Evolutionary conservation across 352 stramenopile genomes (phyloP), one percentile per base, ranked within the genome.

Genomic region (Phytophthora agathidicida): DNA sequence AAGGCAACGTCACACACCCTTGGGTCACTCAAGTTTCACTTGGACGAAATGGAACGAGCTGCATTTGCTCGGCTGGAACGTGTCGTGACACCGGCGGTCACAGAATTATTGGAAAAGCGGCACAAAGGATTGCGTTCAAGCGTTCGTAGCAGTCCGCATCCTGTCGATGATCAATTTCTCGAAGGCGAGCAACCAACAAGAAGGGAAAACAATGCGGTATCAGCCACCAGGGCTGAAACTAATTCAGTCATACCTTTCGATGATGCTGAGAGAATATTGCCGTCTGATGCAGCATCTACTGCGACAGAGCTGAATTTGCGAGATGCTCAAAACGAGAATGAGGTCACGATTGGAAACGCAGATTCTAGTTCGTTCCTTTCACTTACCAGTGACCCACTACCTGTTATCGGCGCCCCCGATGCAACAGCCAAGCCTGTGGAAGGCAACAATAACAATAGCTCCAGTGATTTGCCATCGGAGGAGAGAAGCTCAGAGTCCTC

Each of bases 31-130:
- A 27, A 52, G 27, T 16, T 7, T 38, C 22, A 44, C 1, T 39
- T 74, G 39, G 32, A 43, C 8, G 46, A 61, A 13, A 65, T 69
- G 50, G 60, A 77, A 13, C 33, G 46, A 61, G 14, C 20, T 38
- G 32, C 50, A 7, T 72, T 66, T 53, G 28, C 46, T 5, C 32
- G 60, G 33, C 35, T 46, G 31, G 41, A 51, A 30, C 60, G 35
- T 33, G 48, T 72, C 7, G 51, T 59, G 17, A 67, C 59, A 5
- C 56, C 54, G 23, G 55, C 60, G 13, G 64, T 74, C 23, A 39
- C 35, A 17, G 17, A 47, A 19, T 28, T 77, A 8, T 39, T 77
- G 20, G 65, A 72, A 11, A 33, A 46, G 5, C 64, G 68, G 20
- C 55, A 59, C 19, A 67, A 63, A 45, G 47, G 52, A 31, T 42